These are phyloP conservation scores for Chlorella sp. DNA, from an alignment of 139 green algal species.

Conservation along the genomic window DNA sequence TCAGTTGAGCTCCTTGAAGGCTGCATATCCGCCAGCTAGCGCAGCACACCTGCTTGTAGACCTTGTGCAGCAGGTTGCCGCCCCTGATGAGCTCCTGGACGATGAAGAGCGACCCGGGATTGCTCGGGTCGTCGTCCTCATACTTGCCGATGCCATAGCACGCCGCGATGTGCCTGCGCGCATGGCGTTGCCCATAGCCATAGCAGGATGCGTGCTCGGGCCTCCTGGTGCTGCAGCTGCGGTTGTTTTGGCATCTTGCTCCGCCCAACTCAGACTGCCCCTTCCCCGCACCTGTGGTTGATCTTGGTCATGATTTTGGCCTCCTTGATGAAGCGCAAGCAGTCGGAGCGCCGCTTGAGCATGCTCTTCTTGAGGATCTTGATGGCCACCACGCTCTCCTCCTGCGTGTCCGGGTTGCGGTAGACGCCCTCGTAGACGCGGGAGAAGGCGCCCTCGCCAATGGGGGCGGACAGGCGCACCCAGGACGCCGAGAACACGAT, in stretches of 20 bases:
- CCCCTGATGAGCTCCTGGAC: constrained; percentile 40
- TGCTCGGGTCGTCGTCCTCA: constrained; percentile 28
- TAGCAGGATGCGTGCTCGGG: background rate
- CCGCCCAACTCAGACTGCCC: no score
- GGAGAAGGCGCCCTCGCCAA: constrained; percentile 37
- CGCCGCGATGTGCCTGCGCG: constrained; percentile 29
- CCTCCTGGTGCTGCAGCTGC: background rate
- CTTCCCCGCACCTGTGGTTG: background rate
- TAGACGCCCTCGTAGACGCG: constrained; percentile 31
- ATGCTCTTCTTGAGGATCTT: constrained; percentile 40
- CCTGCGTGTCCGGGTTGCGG: constrained; percentile 28
- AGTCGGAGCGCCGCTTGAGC: constrained; percentile 27
- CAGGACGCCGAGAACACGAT: constrained; percentile 34
- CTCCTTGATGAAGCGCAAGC: constrained; percentile 44
- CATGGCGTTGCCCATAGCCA: background rate
- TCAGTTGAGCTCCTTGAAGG: no score
- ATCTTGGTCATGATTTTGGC: constrained; percentile 47
- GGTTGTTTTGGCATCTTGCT: no score
- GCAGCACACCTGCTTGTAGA: no score
- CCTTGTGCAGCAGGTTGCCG: constrained; percentile 42
- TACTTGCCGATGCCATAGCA: constrained; percentile 49
- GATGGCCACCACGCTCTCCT: constrained; percentile 33
- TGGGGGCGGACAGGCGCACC: constrained; percentile 28
- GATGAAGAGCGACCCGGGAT: constrained; percentile 39
- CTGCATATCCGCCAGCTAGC: no score